A percentile compares a stretch with the other conserved stretches of the same genome.
Conservation (phyloP, 2,329 filamentous ascomycete species). For the Botrytis fabae region DNA sequence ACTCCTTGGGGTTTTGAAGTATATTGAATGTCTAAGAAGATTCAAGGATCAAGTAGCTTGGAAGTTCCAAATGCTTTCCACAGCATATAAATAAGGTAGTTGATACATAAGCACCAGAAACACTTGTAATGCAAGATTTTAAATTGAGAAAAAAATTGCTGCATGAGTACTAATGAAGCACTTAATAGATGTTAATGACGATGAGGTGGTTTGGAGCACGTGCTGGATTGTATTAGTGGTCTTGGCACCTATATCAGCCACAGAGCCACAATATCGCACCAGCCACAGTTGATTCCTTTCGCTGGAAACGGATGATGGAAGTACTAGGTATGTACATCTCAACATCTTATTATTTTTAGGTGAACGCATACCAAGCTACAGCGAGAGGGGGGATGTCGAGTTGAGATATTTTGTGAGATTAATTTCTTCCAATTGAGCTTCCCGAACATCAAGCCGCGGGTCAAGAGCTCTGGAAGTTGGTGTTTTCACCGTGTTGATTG, state of each 20-base stretch:
- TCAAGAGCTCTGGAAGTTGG: not conserved
- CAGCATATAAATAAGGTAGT: not conserved
- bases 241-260: not conserved
- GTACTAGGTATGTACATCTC: not conserved
- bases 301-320: not conserved
- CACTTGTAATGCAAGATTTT: no score
- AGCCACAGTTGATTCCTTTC: constrained; percentile 5
- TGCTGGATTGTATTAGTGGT: not conserved
- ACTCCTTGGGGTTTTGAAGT: not conserved
- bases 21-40: not conserved
- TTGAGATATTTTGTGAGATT: not conserved
- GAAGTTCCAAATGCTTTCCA: not conserved
- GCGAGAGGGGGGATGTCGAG: not conserved
- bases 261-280: not conserved
- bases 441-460: not conserved
- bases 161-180: not conserved
- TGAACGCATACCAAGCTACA: not conserved
- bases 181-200: not conserved
- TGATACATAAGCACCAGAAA: not conserved
- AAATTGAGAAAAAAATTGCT: not conserved
- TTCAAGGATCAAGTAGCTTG: not conserved
- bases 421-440: not conserved
- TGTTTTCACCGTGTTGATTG: not conserved
- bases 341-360: not conserved
- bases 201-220: not conserved